Evolutionary conservation across 73 alveolate species (phyloP).

Genomic region (Paramecium sexaurelia): DNA sequence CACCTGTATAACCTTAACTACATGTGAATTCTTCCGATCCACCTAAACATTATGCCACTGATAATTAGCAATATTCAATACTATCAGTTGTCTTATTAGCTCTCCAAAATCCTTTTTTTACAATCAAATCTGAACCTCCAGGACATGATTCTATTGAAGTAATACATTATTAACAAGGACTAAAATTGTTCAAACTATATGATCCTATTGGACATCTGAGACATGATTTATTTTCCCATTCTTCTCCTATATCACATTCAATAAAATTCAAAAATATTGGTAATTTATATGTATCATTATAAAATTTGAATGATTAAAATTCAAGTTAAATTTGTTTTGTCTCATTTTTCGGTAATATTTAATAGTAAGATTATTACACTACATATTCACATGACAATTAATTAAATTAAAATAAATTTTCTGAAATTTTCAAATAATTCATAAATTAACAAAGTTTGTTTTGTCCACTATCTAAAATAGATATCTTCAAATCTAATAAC

Average conservation of each 20-base stretch:
- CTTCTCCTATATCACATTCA: not conserved
- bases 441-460: not conserved
- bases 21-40: not conserved
- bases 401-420: not conserved
- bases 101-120: not conserved
- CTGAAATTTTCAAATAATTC: not conserved
- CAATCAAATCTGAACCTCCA: not conserved
- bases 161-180: not conserved
- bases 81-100: not conserved
- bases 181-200: not conserved
- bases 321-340: not conserved
- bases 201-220: not conserved
- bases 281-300: conserved; percentile 1
- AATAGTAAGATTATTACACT: not conserved
- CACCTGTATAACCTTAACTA: conserved; percentile 1
- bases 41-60: not conserved
- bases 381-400: not conserved
- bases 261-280: not conserved
- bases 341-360: not conserved
- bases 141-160: conserved; percentile 6
- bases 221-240: conserved; percentile 1
- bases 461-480: not conserved
- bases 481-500: not conserved
- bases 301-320: not conserved
- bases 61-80: not conserved